Percentiles rank a stretch among this genome's conserved stretches.
Evolutionary conservation across 2,329 filamentous ascomycete species (phyloP).

Genomic region (Colletotrichum sp.): DNA sequence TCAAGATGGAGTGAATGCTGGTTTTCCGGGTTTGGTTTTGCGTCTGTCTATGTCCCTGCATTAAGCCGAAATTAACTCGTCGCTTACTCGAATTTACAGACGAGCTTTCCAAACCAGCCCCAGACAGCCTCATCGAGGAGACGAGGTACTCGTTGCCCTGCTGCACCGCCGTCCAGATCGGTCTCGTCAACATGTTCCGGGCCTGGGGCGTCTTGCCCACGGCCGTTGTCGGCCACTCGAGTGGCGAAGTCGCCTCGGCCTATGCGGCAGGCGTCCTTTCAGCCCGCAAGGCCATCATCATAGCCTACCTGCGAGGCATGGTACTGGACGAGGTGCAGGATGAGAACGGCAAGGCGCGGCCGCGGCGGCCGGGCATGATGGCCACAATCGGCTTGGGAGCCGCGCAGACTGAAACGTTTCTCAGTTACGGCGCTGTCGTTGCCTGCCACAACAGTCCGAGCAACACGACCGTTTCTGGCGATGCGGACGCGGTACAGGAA

Average conservation of each 20-base stretch:
- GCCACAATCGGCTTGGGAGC: background rate
- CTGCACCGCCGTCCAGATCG: constrained; percentile 42
- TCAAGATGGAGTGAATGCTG: background rate
- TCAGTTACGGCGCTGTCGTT: background rate
- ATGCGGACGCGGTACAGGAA: background rate
- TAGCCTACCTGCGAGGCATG: constrained; percentile 30
- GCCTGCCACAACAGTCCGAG: background rate
- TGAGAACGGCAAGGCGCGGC: background rate
- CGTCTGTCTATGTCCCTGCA: background rate
- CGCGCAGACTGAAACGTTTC: background rate
- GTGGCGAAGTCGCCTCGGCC: constrained; percentile 49
- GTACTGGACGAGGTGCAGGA: background rate
- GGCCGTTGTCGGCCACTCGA: constrained; percentile 46
- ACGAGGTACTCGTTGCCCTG: constrained; percentile 19
- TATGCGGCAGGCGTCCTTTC: constrained; percentile 42
- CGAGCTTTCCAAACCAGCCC: background rate
- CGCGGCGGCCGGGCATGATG: background rate
- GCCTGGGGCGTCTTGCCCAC: constrained; percentile 32
- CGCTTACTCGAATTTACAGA: background rate
- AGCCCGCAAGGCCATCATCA: constrained; percentile 36
- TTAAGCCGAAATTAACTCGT: background rate
- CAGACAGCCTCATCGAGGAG: background rate
- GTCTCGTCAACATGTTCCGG: constrained; percentile 41
- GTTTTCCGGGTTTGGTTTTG: background rate
- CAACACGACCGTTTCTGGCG: background rate